Evolutionary conservation across 2,329 filamentous ascomycete genomes (phyloP).

Genomic region (Alternaria longipes): DNA sequence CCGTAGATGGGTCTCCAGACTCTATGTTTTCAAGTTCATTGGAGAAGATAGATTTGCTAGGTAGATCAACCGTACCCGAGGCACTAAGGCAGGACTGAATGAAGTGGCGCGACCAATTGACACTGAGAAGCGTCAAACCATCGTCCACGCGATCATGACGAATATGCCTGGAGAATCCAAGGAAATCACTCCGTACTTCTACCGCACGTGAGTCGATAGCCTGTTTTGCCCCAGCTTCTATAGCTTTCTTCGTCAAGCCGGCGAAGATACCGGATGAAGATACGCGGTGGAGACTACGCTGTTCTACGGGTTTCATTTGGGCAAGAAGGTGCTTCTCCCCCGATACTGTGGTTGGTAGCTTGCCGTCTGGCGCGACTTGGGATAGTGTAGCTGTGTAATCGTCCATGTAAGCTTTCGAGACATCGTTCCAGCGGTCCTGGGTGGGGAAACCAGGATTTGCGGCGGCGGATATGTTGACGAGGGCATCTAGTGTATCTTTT

Average conservation of each 20-base stretch:
- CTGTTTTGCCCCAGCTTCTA: conserved; percentile 36
- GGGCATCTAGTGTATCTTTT: conserved; percentile 56
- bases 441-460: conserved; percentile 32
- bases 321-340: conserved; percentile 52
- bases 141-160: conserved; percentile 12
- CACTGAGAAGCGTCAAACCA: conserved; percentile 53
- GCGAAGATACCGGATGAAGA: conserved; percentile 52
- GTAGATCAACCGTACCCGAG: neutral
- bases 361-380: conserved; percentile 33
- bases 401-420: conserved; percentile 54
- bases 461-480: conserved; percentile 52
- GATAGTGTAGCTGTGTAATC: conserved; percentile 51
- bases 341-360: conserved; percentile 39
- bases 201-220: conserved; percentile 46
- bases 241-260: conserved; percentile 43
- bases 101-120: conserved; percentile 59
- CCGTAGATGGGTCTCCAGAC: conserved; percentile 22
- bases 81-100: conserved; percentile 46
- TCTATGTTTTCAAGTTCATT: conserved; percentile 37
- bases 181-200: conserved; percentile 50
- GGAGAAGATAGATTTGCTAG: conserved; percentile 20
- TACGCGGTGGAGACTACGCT: conserved; percentile 53
- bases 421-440: conserved; percentile 47
- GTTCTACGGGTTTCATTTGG: conserved; percentile 51
- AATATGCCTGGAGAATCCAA: conserved; percentile 41